These are phyloP conservation scores for Bodo saltans DNA, from an alignment of 78 protist genomes.

Conservation along the genomic window DNA sequence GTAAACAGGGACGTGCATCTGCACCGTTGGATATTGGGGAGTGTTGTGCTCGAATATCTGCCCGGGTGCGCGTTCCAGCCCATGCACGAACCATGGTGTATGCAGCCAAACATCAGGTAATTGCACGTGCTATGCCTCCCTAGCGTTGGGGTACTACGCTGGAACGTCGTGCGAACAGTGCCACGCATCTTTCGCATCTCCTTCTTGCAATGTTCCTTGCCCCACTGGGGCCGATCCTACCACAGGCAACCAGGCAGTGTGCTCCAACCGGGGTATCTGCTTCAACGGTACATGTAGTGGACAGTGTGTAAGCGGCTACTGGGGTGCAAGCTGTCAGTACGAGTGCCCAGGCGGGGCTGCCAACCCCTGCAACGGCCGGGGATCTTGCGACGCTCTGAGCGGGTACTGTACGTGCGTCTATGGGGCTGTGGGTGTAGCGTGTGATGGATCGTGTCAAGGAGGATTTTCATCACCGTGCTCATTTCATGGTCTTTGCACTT, in stretches of 20 bases:
- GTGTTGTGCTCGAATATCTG: not conserved
- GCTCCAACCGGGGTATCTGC: no score
- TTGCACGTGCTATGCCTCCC: not conserved
- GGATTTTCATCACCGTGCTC: not conserved
- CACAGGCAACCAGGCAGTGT: not conserved
- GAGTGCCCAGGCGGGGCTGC: constrained; percentile 26
- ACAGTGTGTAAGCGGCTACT: not conserved
- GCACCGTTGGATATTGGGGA: constrained; percentile 11
- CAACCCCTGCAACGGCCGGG: constrained; percentile 24
- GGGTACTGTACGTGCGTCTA: not conserved
- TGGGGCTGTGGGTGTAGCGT: not conserved
- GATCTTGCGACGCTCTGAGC: not conserved
- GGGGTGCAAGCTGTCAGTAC: not conserved
- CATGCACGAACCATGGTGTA: not conserved
- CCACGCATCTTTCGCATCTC: no score
- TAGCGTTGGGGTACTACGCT: no score
- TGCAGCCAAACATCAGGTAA: not conserved
- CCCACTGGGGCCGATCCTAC: no score
- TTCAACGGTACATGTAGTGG: no score
- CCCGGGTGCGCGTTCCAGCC: not conserved
- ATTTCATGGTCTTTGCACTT: not conserved
- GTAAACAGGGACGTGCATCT: no score
- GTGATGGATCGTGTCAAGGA: not conserved
- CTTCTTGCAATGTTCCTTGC: no score
- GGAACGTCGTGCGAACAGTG: no score